A percentile compares a stretch with the other conserved stretches of the same genome.
phyloP scores from a whole-genome alignment of 441 rosid genomes.

The Erodium texanum region DNA sequence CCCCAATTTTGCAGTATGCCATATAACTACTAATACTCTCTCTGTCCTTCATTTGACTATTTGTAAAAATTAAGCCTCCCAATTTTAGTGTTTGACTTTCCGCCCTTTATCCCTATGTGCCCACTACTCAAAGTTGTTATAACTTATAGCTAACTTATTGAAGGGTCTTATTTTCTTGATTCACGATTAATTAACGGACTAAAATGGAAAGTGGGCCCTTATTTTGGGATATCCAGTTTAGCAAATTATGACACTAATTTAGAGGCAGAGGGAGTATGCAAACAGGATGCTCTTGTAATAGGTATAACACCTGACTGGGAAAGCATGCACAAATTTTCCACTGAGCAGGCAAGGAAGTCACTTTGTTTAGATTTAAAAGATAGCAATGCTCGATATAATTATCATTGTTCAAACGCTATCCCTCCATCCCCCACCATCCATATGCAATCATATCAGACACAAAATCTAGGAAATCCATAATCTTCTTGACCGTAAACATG shows the following conservation, averaged over 20 bases:
- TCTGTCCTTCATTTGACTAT: too few species aligned
- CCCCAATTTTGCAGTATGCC: background rate
- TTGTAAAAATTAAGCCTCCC: too few species aligned
- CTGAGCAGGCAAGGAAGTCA: background rate
- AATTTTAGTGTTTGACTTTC: too few species aligned
- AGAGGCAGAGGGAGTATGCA: background rate
- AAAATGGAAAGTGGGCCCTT: too few species aligned
- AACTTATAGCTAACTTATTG: too few species aligned
- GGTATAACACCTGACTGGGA: background rate
- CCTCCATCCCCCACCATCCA: background rate
- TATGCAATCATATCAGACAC: background rate
- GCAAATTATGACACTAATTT: too few species aligned
- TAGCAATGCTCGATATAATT: background rate
- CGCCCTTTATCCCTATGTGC: too few species aligned
- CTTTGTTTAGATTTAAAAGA: background rate
- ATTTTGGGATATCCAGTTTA: too few species aligned
- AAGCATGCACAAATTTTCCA: background rate
- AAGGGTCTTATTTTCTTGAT: too few species aligned
- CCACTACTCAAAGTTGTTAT: too few species aligned
- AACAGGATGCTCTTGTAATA: background rate
- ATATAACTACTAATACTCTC: background rate
- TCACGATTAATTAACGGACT: too few species aligned
- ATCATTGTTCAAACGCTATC: background rate
- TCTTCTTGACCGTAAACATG: too few species aligned
- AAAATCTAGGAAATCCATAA: background rate